A percentile compares a stretch with the other conserved stretches of the same genome.
Conservation (phyloP, 164 flowering plant genomes). For the Platanus orientalis region DNA sequence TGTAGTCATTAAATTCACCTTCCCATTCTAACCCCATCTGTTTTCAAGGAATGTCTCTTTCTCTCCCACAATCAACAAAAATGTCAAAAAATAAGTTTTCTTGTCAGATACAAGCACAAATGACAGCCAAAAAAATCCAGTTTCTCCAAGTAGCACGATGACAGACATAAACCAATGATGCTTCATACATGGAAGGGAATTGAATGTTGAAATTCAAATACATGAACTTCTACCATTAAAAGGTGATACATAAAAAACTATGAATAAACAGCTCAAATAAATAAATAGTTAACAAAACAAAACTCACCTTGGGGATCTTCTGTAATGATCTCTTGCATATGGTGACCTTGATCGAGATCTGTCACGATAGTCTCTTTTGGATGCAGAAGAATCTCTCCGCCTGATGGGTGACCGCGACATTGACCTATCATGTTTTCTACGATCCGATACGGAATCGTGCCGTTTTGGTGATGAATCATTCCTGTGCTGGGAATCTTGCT, state of each 20-base stretch:
- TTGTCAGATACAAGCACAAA: no score
- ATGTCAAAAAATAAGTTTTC: no score
- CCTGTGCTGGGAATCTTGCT: slow-evolving; percentile 12
- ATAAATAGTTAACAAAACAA: neutral
- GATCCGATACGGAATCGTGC: slow-evolving; percentile 14
- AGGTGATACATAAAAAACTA: neutral
- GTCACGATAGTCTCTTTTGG: slow-evolving; percentile 21
- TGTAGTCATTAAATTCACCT: neutral
- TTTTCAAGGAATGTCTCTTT: neutral
- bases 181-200: neutral
- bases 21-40: neutral
- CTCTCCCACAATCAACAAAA: neutral
- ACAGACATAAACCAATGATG: neutral
- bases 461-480: slow-evolving; percentile 25
- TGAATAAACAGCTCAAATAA: neutral
- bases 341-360: slow-evolving; percentile 40
- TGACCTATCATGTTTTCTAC: slow-evolving; percentile 21
- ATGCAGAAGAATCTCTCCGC: slow-evolving; percentile 23
- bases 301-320: slow-evolving; percentile 32
- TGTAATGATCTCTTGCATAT: slow-evolving; percentile 19
- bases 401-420: slow-evolving; percentile 23
- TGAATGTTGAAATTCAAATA: slow-evolving; percentile 1
- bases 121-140: no score
- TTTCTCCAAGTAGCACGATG: neutral
- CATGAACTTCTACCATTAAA: neutral